Evolutionary conservation across 2,329 filamentous ascomycete species (phyloP).

Genomic region (Trichoderma hamatum): DNA sequence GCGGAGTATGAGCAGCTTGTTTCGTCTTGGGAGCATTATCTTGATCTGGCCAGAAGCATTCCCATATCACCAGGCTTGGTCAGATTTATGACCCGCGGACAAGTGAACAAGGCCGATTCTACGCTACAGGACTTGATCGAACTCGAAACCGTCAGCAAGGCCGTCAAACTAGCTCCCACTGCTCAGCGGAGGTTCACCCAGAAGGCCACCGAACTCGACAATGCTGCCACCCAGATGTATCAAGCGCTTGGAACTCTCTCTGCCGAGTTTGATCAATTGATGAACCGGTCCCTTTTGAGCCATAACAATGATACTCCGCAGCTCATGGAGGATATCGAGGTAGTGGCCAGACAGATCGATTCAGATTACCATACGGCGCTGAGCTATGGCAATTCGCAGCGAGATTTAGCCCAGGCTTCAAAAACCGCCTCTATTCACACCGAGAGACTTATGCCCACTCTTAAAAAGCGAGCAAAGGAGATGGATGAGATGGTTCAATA

Average conservation of each 20-base stretch:
- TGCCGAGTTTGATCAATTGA: constrained; percentile 63
- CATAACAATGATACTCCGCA: constrained; percentile 67
- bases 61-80: constrained; percentile 69
- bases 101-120: constrained; percentile 51
- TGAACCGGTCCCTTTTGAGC: constrained; percentile 56
- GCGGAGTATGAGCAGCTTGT: constrained; percentile 68
- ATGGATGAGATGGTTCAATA: constrained; percentile 64
- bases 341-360: constrained; percentile 81
- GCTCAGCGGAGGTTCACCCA: constrained; percentile 62
- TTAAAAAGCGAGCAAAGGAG: constrained; percentile 59
- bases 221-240: constrained; percentile 61
- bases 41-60: constrained; percentile 65
- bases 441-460: constrained; percentile 61
- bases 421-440: constrained; percentile 67
- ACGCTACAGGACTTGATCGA: constrained; percentile 79
- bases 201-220: constrained; percentile 64
- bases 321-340: constrained; percentile 81
- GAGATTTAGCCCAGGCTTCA: constrained; percentile 62
- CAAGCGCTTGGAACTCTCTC: constrained; percentile 63
- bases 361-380: constrained; percentile 82
- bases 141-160: constrained; percentile 69
- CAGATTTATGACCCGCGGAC: constrained; percentile 60
- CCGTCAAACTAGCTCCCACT: constrained; percentile 65
- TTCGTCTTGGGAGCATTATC: constrained; percentile 68
- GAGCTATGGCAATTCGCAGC: constrained; percentile 65